These are phyloP conservation scores for Kuraishia ogatae DNA, from an alignment of 805 yeast species.

Conservation along the genomic window DNA sequence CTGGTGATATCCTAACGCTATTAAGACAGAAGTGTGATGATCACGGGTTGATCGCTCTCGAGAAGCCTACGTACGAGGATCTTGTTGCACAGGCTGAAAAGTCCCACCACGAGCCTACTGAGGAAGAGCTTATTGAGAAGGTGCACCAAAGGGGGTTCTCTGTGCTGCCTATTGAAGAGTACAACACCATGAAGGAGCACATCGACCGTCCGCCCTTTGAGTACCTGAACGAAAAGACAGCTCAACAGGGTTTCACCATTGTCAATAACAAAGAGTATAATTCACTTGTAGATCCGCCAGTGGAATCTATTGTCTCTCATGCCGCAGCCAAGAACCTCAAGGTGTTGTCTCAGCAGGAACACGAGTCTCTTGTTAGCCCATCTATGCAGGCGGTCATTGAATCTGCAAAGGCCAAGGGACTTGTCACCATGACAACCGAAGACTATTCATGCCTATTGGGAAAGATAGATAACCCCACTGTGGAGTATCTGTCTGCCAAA, in stretches of 20 bases:
- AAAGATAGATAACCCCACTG: constrained; percentile 7
- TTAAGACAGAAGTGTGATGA: constrained; percentile 9
- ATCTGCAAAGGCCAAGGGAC: background rate
- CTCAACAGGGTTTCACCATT: background rate
- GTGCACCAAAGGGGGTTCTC: constrained; percentile 6
- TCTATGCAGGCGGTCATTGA: background rate
- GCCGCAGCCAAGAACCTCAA: constrained; percentile 8
- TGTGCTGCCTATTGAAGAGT: constrained; percentile 12
- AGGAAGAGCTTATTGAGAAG: constrained; percentile 7
- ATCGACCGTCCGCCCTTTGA: constrained; percentile 9
- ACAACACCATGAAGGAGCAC: constrained; percentile 7
- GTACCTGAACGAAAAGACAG: background rate
- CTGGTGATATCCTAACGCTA: constrained; percentile 5
- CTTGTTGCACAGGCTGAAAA: constrained; percentile 2
- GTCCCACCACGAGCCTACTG: constrained; percentile 7
- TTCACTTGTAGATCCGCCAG: constrained; percentile 5
- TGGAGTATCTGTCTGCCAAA: constrained; percentile 11
- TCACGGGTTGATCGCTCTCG: constrained; percentile 13
- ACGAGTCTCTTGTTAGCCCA: background rate
- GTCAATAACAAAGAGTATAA: background rate
- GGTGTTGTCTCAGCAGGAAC: constrained; percentile 1
- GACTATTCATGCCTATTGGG: background rate
- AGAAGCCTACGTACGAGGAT: constrained; percentile 12
- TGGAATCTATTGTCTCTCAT: constrained; percentile 9
- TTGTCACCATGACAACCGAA: background rate